These are phyloP conservation scores for Gonium pectorale DNA, from an alignment of 139 green algal species.

Conservation along the genomic window DNA sequence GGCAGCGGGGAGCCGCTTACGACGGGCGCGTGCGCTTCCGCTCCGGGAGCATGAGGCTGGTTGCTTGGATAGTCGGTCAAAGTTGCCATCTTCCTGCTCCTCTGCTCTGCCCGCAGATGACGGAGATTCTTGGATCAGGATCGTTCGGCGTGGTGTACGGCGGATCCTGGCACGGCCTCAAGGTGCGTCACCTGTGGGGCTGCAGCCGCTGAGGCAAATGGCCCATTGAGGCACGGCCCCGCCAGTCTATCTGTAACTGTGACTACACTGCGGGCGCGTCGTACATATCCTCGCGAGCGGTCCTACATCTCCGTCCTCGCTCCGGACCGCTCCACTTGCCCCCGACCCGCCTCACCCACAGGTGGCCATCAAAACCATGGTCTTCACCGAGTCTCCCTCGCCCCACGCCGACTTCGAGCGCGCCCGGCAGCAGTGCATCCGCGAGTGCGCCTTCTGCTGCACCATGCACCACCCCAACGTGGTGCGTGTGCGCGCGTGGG, in stretches of 20 bases:
- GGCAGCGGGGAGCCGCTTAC: no score
- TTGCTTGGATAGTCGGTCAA: no score
- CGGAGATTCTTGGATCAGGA: slow-evolving; percentile 14
- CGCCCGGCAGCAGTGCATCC: slow-evolving; percentile 36
- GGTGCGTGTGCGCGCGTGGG: no score
- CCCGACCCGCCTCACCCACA: not conserved
- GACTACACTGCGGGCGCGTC: no score
- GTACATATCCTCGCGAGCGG: not conserved
- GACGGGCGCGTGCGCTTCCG: no score
- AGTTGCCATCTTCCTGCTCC: no score
- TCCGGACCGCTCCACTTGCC: not conserved
- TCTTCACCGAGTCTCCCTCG: not conserved
- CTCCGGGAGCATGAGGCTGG: no score
- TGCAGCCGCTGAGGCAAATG: no score
- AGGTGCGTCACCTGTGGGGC: slow-evolving; percentile 7
- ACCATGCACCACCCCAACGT: slow-evolving; percentile 41
- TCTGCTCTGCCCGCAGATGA: no score
- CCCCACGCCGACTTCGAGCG: not conserved
- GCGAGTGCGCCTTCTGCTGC: slow-evolving; percentile 26
- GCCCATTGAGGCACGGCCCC: no score
- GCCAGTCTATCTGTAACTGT: no score
- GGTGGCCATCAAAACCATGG: slow-evolving; percentile 26
- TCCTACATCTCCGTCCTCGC: not conserved
- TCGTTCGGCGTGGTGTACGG: slow-evolving; percentile 37
- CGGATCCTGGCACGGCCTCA: slow-evolving; percentile 21